Conservation (phyloP, 2,329 filamentous ascomycete species). For the Neopestalotiopsis sp. region DNA sequence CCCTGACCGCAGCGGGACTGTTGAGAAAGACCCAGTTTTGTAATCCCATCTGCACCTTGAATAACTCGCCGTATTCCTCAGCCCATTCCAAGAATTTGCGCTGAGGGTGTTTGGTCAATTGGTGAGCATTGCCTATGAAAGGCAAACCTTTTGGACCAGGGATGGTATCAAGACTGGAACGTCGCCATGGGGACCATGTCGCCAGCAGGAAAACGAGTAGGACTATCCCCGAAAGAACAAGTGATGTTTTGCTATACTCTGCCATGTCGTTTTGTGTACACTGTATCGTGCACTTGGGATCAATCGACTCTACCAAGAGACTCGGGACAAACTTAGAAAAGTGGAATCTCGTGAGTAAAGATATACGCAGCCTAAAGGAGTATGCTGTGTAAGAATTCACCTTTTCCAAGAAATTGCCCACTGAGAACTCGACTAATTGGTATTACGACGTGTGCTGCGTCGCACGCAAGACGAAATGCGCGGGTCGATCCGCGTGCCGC, state of each 20-base stretch:
- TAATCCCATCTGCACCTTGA: conserved; percentile 5
- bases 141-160: conserved; percentile 8
- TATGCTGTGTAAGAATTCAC: no score
- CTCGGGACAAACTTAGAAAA: background rate
- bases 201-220: background rate
- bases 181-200: background rate
- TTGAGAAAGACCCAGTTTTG: conserved; percentile 8
- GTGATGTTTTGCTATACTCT: background rate
- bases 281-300: background rate
- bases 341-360: background rate
- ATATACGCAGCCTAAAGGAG: no score
- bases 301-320: background rate
- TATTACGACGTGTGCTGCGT: background rate
- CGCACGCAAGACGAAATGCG: background rate
- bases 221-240: background rate
- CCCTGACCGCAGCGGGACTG: background rate
- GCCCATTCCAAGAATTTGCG: background rate
- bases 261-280: background rate
- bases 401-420: background rate
- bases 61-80: background rate
- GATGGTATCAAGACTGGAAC: background rate
- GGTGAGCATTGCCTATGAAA: conserved; percentile 9
- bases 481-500: background rate
- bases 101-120: background rate
- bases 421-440: background rate